Evolutionary conservation across 768 basidiomycete genomes (phyloP).

Genomic region (Cyathus striatus): DNA sequence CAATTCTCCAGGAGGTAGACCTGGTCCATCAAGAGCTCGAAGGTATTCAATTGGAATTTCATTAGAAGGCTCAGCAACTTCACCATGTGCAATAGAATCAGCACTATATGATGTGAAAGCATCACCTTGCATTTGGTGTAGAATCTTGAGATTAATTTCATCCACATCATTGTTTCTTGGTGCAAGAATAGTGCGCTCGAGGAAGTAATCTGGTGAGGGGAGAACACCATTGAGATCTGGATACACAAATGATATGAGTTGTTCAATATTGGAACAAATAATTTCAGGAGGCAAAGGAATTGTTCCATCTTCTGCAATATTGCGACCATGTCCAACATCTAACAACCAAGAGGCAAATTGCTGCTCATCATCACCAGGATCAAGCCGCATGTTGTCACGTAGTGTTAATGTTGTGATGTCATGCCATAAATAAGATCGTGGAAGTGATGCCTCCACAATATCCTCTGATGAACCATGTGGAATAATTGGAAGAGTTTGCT

Average conservation of each 20-base stretch:
- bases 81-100: constrained; percentile 12
- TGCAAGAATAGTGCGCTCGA: constrained; percentile 28
- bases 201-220: constrained; percentile 19
- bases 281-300: constrained; percentile 8
- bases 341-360: constrained; percentile 9
- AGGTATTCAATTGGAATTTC: neutral
- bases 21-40: neutral
- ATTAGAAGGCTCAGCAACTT: neutral
- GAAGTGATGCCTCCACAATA: constrained; percentile 33
- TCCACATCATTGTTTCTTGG: constrained; percentile 31
- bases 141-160: constrained; percentile 22
- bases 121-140: constrained; percentile 17
- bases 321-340: constrained; percentile 5
- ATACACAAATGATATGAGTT: constrained; percentile 6
- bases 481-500: constrained; percentile 40
- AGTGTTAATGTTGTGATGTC: constrained; percentile 22
- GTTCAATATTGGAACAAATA: constrained; percentile 2
- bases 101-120: constrained; percentile 17
- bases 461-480: constrained; percentile 25
- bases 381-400: constrained; percentile 32
- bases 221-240: constrained; percentile 10
- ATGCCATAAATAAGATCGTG: too few relatives aligned
- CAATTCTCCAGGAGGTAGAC: neutral
- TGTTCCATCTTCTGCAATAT: constrained; percentile 1
- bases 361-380: neutral